Conservation (phyloP, 2,329 filamentous ascomycete species). For the Fusarium irregulare region DNA sequence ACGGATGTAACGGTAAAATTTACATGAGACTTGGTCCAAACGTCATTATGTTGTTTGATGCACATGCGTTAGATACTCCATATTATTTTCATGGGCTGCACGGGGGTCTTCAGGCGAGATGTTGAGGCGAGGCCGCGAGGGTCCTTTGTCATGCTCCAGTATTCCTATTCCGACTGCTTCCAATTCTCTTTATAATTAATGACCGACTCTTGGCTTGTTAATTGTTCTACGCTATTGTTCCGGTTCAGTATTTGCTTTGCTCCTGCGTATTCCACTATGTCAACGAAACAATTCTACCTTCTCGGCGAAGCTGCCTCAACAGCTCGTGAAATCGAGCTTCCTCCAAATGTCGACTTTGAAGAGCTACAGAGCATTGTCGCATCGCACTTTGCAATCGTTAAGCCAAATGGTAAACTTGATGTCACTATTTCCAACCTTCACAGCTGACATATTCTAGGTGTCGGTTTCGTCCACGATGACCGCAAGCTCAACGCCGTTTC, state of each 20-base stretch:
- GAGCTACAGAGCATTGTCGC: constrained; percentile 14
- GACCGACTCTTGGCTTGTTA: neutral
- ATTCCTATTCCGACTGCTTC: neutral
- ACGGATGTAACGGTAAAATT: constrained; percentile 1
- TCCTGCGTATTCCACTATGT: neutral
- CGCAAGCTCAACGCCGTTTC: constrained; percentile 44
- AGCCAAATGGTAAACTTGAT: constrained; percentile 50
- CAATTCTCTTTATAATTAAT: neutral
- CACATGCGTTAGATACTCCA: neutral
- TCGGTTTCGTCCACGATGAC: constrained; percentile 50
- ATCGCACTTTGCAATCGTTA: constrained; percentile 54
- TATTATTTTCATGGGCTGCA: neutral
- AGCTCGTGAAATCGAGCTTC: neutral
- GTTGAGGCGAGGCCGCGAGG: neutral
- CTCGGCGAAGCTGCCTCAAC: neutral
- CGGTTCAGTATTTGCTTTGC: rapidly evolving
- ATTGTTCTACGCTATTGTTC: rapidly evolving
- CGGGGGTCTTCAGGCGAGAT: too few species aligned
- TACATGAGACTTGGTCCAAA: neutral
- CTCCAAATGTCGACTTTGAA: neutral
- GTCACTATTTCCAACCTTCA: too few species aligned
- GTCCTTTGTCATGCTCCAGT: neutral
- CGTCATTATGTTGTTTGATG: neutral
- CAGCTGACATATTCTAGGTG: too few species aligned
- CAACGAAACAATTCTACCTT: constrained; percentile 8